Base-by-base conservation (phyloP, 176 grass and related monocot genomes). In the Phoenix roebelenii region DNA sequence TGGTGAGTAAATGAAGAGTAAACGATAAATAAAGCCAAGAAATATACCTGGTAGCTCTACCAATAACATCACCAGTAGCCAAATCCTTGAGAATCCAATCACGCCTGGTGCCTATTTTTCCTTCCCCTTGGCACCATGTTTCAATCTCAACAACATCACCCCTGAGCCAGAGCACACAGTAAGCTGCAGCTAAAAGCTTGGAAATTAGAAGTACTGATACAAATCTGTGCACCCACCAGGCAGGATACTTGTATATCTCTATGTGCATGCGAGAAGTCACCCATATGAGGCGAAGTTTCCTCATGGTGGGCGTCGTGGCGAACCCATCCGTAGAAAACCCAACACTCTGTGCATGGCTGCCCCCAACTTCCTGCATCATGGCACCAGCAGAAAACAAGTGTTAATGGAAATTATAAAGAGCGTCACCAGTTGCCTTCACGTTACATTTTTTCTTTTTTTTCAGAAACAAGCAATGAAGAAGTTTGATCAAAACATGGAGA, bases 261-360 rank as follows among this genome's bases (percentile, higher is more conserved):
- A 98, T 98, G 63, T 98, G 93, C 93, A 98, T 98, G 59, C 93
- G 63, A 52, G 81, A 87, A 0, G 88, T 98, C 15, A 98, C 93
- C 93, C 93, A 98, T 77, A 98, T 98, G 25, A 98, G 82, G 22
- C 71, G 80, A 65, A 98, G 87, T 68, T 98, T 75, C 64, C 93
- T 80, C 93, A 98, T 98, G 4, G 88, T 98, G 18, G 84, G 78
- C 2, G 93, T 98, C 1, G 87, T 98, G 61, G 88, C 87, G 24
- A 98, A 98, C 57, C 93, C 93, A 79, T 98, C 82, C 4, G 84
- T 98, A 61, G 93, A 98, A 70, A 92, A 98, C 49, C 93, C 93
- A 28, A 98, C 73, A 65, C 87, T 88, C 67, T 98, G 93, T 25
- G 81, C 88, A 80, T 98, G 93, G 79, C 89, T 98, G 59, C 93